Evolutionary conservation across 306 rosid genomes (phyloP).

Genomic region (Prosopis cineraria): DNA sequence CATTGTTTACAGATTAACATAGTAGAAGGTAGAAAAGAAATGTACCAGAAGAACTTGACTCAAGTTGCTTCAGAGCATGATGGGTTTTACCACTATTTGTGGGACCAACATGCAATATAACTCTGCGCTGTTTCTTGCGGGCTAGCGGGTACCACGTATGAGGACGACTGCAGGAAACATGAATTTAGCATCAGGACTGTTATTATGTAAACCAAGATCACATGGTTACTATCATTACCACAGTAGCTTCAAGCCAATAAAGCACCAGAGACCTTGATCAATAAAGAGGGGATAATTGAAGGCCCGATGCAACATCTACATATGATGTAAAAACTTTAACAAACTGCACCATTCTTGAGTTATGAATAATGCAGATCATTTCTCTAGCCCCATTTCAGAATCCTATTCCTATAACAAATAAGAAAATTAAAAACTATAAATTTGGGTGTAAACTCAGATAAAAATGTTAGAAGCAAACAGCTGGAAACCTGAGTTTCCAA

Average conservation of each 20-base stretch:
- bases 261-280: neutral
- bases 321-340: too few species aligned
- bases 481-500: neutral
- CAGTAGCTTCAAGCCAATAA: conserved; percentile 9
- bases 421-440: neutral
- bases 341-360: neutral
- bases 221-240: conserved; percentile 18
- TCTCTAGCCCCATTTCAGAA: neutral
- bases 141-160: conserved; percentile 97
- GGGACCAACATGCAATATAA: conserved; percentile 95
- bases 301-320: neutral
- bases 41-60: conserved; percentile 85
- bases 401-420: neutral
- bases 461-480: neutral
- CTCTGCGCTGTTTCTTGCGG: conserved; percentile 70
- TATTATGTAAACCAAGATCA: conserved; percentile 12
- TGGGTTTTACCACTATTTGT: conserved; percentile 95
- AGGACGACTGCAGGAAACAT: conserved; percentile 61
- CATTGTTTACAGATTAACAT: conserved; percentile 17
- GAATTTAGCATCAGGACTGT: conserved; percentile 21
- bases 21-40: conserved; percentile 26
- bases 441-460: neutral
- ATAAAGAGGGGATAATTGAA: neutral
- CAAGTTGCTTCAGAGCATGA: conserved; percentile 81
- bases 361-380: too few species aligned